Base-by-base conservation (phyloP, 306 rosid species). In the Cicer bijugum region DNA sequence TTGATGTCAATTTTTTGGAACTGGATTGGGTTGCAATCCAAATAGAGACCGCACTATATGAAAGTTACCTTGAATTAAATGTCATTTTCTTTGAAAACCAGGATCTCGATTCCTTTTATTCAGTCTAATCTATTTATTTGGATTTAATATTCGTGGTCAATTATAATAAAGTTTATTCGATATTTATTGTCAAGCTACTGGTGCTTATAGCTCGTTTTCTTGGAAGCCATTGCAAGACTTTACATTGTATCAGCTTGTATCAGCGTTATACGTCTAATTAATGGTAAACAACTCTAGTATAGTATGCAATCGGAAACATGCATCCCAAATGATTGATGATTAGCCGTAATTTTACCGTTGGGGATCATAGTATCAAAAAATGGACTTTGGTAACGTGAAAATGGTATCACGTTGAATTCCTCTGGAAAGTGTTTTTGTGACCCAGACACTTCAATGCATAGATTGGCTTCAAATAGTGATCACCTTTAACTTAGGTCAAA, bases 1-100 rank as follows among this genome's bases (percentile, higher is more conserved):
- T 67, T 43, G 72, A 63, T 73, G 59, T 75, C 78, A 69, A 33
- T 53, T 64, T 76, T 70, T 71, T 14, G 53, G 59, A 43, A 67
- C n/a, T 67, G 10, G 19, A 65, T 75, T 53, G 67, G 47, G 38
- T n/a, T 51, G 28, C 74, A 52, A 16, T 51, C 62, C 74, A 75
- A 40, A 74, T 44, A 58, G 53, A 51, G 40, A 75, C 6, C 7
- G 17, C 1, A 17, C 37, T 15, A n/a, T 20, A 23, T 53, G 20
- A 67, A 66, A n/a, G 6, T 23, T 65, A 9, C 44, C 43, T 12
- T 59, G 43, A 59, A 33, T 33, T 59, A 59, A 59, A 59, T 33
- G 12, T 59, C 6, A 28, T 12, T 12, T 23, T 28, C 9, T 52
- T 12, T 46, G 47, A 64, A 75, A 64, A 2, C 8, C 6, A 39